Evolutionary conservation across 2,329 filamentous ascomycete species (phyloP).

Genomic region (Aspergillus fructus): DNA sequence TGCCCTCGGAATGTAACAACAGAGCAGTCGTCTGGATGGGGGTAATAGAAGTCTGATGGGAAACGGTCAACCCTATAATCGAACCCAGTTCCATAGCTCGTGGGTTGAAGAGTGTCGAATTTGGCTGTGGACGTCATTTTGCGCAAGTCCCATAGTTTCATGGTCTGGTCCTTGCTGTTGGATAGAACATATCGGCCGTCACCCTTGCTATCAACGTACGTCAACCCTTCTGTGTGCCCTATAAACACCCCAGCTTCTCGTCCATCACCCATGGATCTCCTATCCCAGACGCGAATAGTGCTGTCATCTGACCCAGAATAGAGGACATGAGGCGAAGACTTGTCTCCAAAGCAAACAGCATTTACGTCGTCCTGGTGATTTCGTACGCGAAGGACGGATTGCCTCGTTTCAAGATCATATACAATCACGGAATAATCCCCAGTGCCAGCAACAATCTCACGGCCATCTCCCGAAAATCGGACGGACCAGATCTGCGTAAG

Average conservation of each 20-base stretch:
- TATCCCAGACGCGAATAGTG: conserved; percentile 94
- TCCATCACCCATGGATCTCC: conserved; percentile 65
- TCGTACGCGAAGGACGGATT: conserved; percentile 69
- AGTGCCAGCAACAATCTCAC: conserved; percentile 87
- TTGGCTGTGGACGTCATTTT: conserved; percentile 76
- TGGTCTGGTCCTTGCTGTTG: conserved; percentile 94
- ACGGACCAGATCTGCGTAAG: conserved; percentile 74
- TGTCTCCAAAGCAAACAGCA: conserved; percentile 92
- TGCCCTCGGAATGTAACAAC: conserved; percentile 93
- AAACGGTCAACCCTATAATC: conserved; percentile 62
- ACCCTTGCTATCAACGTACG: conserved; percentile 76
- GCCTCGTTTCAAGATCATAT: conserved; percentile 83
- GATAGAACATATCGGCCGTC: conserved; percentile 86
- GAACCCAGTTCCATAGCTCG: conserved; percentile 58
- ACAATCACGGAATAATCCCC: conserved; percentile 77
- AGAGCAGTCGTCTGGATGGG: conserved; percentile 82
- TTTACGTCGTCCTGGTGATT: conserved; percentile 91
- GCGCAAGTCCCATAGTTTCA: conserved; percentile 94
- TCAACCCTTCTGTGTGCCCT: conserved; percentile 64
- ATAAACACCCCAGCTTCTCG: conserved; percentile 65
- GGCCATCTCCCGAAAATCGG: conserved; percentile 86
- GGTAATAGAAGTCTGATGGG: conserved; percentile 54
- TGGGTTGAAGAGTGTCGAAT: conserved; percentile 53
- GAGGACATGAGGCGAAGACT: conserved; percentile 82
- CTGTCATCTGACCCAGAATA: conserved; percentile 96